Conservation (phyloP, 2,329 filamentous ascomycete genomes). For the Trichoderma oligosporum region DNA sequence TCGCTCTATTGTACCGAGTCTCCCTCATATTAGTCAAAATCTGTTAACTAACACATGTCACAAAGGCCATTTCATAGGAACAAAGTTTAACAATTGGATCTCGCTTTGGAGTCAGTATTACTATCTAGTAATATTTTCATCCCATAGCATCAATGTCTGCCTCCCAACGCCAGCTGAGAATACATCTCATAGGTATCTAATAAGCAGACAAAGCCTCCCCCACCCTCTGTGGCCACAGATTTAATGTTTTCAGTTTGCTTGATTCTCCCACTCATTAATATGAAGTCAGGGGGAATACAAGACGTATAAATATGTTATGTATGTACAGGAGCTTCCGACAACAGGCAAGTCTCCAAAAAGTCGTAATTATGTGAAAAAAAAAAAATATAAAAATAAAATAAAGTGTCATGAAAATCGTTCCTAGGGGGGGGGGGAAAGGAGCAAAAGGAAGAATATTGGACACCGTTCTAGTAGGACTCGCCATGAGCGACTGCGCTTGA, state of each 20-base stretch:
- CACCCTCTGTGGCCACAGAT: slow-evolving; percentile 3
- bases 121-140: slow-evolving; percentile 8
- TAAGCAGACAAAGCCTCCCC: slow-evolving; percentile 22
- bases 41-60: too few species aligned
- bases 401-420: slow-evolving; percentile 18
- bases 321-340: slow-evolving; percentile 19
- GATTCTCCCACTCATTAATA: slow-evolving; percentile 22
- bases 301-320: slow-evolving; percentile 13
- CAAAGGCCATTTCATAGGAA: too few species aligned
- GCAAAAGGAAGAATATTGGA: slow-evolving; percentile 7
- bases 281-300: not conserved
- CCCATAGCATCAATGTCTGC: slow-evolving; percentile 4
- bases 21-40: too few species aligned
- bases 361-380: slow-evolving; percentile 13
- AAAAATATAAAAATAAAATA: too few species aligned
- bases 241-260: slow-evolving; percentile 9
- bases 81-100: not conserved
- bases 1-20: too few species aligned
- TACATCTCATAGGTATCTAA: slow-evolving; percentile 28
- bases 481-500: not conserved
- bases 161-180: slow-evolving; percentile 20
- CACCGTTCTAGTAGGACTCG: slow-evolving; percentile 2
- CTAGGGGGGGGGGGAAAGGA: not conserved
- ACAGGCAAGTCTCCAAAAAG: not conserved
- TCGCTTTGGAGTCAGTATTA: not conserved